Evolutionary conservation across 2,329 filamentous ascomycete genomes (phyloP).

Genomic region (Acrodontium crateriforme): DNA sequence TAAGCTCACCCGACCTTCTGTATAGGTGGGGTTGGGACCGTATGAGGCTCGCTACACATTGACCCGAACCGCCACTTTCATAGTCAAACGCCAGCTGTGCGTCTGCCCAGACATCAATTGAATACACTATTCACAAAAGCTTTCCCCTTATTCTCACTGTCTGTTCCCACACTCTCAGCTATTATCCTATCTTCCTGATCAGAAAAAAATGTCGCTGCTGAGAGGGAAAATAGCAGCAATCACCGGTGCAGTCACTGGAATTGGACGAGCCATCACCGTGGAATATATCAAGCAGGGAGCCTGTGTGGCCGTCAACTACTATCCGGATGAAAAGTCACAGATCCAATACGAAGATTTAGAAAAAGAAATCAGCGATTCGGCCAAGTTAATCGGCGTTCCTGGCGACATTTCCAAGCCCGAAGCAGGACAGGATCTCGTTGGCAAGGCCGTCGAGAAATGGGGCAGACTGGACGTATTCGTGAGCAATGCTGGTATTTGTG

Average conservation of each 20-base stretch:
- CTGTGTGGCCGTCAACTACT: conserved; percentile 67
- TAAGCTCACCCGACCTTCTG: no score
- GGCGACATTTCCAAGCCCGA: conserved; percentile 67
- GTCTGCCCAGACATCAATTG: no score
- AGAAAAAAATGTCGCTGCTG: conserved; percentile 39
- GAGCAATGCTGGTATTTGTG: conserved; percentile 77
- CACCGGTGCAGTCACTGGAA: conserved; percentile 75
- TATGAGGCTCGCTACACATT: no score
- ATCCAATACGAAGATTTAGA: conserved; percentile 36
- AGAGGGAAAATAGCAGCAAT: conserved; percentile 68
- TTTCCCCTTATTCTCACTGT: no score
- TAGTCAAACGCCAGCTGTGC: no score
- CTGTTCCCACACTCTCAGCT: no score
- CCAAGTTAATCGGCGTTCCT: conserved; percentile 47
- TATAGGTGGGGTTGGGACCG: no score
- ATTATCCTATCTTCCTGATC: no score
- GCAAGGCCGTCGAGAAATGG: conserved; percentile 48
- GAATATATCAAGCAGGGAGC: conserved; percentile 67
- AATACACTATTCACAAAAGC: no score
- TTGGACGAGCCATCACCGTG: conserved; percentile 72
- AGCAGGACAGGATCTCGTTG: conserved; percentile 56
- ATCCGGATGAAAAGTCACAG: conserved; percentile 41
- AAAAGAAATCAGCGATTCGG: conserved; percentile 23
- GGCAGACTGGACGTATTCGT: conserved; percentile 54
- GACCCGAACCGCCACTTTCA: no score